Base-by-base conservation (phyloP, 176 grass and related monocot genomes). In the Oryza australiensis region DNA sequence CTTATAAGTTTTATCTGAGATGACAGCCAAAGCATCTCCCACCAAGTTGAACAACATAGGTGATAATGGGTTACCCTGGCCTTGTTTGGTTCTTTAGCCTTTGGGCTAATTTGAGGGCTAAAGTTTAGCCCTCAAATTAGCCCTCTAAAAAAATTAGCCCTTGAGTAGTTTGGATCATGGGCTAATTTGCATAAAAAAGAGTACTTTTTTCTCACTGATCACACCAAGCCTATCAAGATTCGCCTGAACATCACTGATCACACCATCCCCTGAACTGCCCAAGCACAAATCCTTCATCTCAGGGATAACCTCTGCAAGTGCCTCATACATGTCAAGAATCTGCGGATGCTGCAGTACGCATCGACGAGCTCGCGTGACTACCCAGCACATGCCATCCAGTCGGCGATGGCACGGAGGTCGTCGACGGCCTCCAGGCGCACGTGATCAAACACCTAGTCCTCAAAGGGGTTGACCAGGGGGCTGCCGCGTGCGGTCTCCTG, bases 311-410 rank as follows among this genome's bases (percentile, higher is more conserved):
- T 94, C 95, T 0, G 86, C 70, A 26, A 94, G 86, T 7, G 91
- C 95, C 55, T 98, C 95, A 2, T 94, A 94, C 95, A 98, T 98
- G 68, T 94, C 92, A 38, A 94, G 81, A 30, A 98, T 91, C 51
- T 88, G 1, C 92, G 88, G 74, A 98, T 81, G 33, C 68, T 65
- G 37, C 92, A 94, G 73, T 94, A 98, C 13, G 91, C 90, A 34
- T 94, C 90, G 6, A 74, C 90, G 46, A 94, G 92, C 87, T 98
- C 95, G 65, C 90, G 83, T 2, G 68, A 76, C 63, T 98, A 98
- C 18, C 90, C 90, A 0, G 95, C 95, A 5, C 80, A 64, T 29
- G 88, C 91, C 95, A 98, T 98, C 65, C 92, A 80, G 59, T 94
- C 90, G 29, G 95, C 92, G 67, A 98, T 78, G 72, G 87, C 88